Percentiles rank a stretch among this genome's conserved stretches.
Evolutionary conservation across 495 filamentous ascomycete genomes (phyloP).

Genomic region (Trichoderma asperelloides): DNA sequence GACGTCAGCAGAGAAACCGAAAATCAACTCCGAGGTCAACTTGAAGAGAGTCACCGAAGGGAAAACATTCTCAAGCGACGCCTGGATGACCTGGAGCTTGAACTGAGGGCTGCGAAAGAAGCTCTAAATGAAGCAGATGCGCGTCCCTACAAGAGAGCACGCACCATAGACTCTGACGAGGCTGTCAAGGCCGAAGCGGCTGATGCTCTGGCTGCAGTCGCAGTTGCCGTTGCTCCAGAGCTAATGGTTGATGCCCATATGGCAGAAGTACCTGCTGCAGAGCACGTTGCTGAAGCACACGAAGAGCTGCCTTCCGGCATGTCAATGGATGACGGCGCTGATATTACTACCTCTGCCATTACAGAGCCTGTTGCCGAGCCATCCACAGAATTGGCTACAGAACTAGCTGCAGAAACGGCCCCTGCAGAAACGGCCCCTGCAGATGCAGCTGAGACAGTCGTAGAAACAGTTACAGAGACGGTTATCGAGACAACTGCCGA

Average conservation of each 20-base stretch:
- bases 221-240: neutral
- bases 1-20: constrained; percentile 35
- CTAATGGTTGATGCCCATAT: neutral
- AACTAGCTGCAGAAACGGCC: neutral
- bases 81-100: constrained; percentile 67
- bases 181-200: constrained; percentile 4
- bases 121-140: constrained; percentile 12
- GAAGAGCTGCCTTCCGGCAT: neutral
- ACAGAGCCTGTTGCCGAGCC: neutral
- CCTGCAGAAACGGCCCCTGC: neutral
- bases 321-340: neutral
- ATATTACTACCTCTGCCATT: neutral
- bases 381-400: neutral
- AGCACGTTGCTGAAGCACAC: neutral
- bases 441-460: neutral
- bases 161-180: neutral
- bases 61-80: constrained; percentile 78
- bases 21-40: constrained; percentile 43
- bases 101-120: constrained; percentile 34
- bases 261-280: neutral
- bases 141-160: neutral
- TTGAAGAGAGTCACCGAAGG: constrained; percentile 66
- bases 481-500: neutral
- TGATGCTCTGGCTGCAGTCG: neutral
- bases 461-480: neutral